Evolutionary conservation across 2,329 filamentous ascomycete species (phyloP), one percentile per base, ranked within the genome.

Genomic region (Exophiala sp.): DNA sequence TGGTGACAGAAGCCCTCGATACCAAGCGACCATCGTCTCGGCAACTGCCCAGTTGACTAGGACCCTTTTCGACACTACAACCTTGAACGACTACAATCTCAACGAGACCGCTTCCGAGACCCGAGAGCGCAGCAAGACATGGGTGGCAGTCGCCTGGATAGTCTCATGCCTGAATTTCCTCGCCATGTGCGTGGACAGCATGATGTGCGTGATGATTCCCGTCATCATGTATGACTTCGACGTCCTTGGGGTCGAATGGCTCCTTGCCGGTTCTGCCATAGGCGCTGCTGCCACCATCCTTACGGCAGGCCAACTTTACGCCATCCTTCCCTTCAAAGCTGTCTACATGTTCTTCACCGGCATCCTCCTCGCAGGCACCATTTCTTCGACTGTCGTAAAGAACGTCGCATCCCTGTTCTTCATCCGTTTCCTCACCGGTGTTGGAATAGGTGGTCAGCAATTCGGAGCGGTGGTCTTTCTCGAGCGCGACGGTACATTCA

Each of bases 161-260:
- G 52, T 24, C 53, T 59, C 6, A 34, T 59, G 9, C 50, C 54
- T 12, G 20, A 59, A 59, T 39, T 24, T 59, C 20, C n/a, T 54
- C 32, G 32, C 46, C 24, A 52, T 45, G 20, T 36, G 50, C 7
- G 40, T 44, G 11, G 54, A 59, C 36, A 57, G 41, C 33, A 59
- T 59, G 57, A 46, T 59, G 42, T 20, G 40, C 16, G 50, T 56
- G 14, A 48, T 52, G 57, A 38, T 55, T 7, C 57, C 57, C 3
- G 21, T 32, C 7, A 55, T 59, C 29, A 41, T 49, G 21, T 56
- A 51, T 33, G 54, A 59, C 29, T 21, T 56, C 10, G 45, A 59
- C 40, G 47, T 59, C 40, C 46, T 57, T 34, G 57, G 57, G 14
- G 54, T 59, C 32, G 45, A 54, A 29, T 59, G 57, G 57, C 42